phyloP scores from a whole-genome alignment of 768 basidiomycete genomes.

The Leccinum broughii region DNA sequence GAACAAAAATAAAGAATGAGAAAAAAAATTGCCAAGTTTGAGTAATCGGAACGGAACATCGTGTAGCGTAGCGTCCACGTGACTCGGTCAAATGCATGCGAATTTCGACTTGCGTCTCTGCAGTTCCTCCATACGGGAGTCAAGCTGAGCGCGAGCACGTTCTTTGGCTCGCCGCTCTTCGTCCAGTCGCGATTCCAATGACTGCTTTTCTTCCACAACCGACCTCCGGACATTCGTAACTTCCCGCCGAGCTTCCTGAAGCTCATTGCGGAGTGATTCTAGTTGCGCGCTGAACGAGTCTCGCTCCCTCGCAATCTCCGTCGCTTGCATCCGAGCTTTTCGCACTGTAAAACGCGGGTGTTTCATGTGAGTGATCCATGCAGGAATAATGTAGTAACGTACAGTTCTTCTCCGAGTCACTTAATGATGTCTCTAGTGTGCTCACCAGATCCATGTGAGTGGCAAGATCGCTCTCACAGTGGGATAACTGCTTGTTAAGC shows the following conservation, averaged over 20 bases:
- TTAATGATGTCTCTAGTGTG: constrained; percentile 81
- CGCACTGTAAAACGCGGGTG: constrained; percentile 54
- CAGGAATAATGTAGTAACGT: constrained; percentile 37
- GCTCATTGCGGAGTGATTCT: constrained; percentile 67
- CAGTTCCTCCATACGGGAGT: constrained; percentile 84
- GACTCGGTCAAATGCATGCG: constrained; percentile 66
- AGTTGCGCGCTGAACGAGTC: constrained; percentile 70
- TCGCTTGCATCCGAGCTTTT: constrained; percentile 92
- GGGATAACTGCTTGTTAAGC: constrained; percentile 89
- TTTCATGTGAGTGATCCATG: constrained; percentile 10
- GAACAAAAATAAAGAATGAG: constrained; percentile 8
- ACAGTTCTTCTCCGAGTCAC: constrained; percentile 93
- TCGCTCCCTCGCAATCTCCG: constrained; percentile 84
- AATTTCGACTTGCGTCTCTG: constrained; percentile 88
- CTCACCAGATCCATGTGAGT: constrained; percentile 88
- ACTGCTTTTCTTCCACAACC: constrained; percentile 86
- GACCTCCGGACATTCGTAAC: constrained; percentile 75
- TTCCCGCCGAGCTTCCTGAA: constrained; percentile 78
- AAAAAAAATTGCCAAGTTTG: constrained; percentile 2
- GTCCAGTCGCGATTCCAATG: constrained; percentile 76
- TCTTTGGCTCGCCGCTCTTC: constrained; percentile 91
- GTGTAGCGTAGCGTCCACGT: constrained; percentile 1
- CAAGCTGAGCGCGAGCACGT: constrained; percentile 82
- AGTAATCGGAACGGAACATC: constrained; percentile 7
- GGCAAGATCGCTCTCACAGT: constrained; percentile 89